Conservation (phyloP, 2,329 filamentous ascomycete genomes). For the Ustulina deusta region DNA sequence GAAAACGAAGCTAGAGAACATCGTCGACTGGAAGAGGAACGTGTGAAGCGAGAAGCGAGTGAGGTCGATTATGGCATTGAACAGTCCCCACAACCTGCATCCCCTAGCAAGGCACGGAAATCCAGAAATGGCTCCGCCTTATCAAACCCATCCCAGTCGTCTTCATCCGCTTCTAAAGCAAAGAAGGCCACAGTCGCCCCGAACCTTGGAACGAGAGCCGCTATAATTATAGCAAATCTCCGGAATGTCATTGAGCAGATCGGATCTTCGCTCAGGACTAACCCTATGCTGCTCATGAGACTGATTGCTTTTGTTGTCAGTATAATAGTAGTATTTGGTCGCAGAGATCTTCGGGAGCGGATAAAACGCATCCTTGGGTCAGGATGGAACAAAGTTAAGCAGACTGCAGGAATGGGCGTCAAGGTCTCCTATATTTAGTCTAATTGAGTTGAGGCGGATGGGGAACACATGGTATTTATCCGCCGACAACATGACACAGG, state of each 20-base stretch:
- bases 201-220: constrained; percentile 62
- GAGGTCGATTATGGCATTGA: constrained; percentile 79
- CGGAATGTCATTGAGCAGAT: constrained; percentile 64
- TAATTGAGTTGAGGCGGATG: constrained; percentile 8
- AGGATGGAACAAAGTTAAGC: constrained; percentile 83
- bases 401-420: constrained; percentile 93
- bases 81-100: constrained; percentile 57
- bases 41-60: constrained; percentile 61
- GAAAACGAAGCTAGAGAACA: constrained; percentile 70
- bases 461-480: not conserved
- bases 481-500: constrained; percentile 9
- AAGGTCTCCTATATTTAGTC: constrained; percentile 93
- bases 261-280: constrained; percentile 63
- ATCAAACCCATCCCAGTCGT: constrained; percentile 51
- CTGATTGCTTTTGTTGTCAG: constrained; percentile 84
- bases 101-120: constrained; percentile 52
- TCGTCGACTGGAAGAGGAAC: constrained; percentile 66
- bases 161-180: constrained; percentile 42
- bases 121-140: constrained; percentile 49
- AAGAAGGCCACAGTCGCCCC: constrained; percentile 52
- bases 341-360: constrained; percentile 79
- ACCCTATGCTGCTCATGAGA: constrained; percentile 67
- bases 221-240: constrained; percentile 65
- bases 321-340: constrained; percentile 79
- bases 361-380: constrained; percentile 75